Conservation (phyloP, 371 early-diverging fungal genomes). For the Apophysomyces trapeziformis region DNA sequence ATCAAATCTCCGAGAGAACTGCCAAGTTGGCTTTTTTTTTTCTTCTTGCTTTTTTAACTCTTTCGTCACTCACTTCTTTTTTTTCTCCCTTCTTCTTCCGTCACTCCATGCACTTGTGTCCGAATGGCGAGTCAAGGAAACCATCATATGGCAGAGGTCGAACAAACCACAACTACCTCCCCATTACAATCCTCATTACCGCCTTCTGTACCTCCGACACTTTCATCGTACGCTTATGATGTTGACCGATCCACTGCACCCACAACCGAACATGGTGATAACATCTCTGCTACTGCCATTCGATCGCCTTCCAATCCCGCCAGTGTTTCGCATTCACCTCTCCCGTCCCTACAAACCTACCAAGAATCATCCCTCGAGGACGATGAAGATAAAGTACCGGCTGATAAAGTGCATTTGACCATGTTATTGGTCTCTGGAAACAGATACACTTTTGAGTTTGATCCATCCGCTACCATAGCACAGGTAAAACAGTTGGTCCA, state of each 20-base stretch:
- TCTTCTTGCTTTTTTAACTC: background rate
- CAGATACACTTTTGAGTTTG: slow-evolving; percentile 29
- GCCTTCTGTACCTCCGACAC: slow-evolving; percentile 13
- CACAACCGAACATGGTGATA: slow-evolving; percentile 12
- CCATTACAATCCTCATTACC: slow-evolving; percentile 10
- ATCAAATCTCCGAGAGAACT: background rate
- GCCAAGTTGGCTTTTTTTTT: background rate
- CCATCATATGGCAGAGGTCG: slow-evolving; percentile 9
- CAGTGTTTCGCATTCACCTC: slow-evolving; percentile 11
- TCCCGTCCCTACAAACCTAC: slow-evolving; percentile 14
- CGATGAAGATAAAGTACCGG: slow-evolving; percentile 19
- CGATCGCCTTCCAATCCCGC: slow-evolving; percentile 17
- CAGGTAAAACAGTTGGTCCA: slow-evolving; percentile 31
- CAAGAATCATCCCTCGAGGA: slow-evolving; percentile 11
- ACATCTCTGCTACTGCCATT: slow-evolving; percentile 16
- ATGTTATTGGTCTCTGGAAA: slow-evolving; percentile 36
- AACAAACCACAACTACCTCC: slow-evolving; percentile 3
- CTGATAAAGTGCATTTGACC: slow-evolving; percentile 31
- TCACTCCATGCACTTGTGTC: slow-evolving; percentile 10
- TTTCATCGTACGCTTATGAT: slow-evolving; percentile 13
- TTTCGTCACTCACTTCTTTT: background rate
- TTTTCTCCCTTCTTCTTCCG: background rate
- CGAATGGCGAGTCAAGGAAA: slow-evolving; percentile 9
- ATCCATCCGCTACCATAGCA: slow-evolving; percentile 24
- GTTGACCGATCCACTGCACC: slow-evolving; percentile 15